Evolutionary conservation across 2,329 filamentous ascomycete genomes (phyloP).

Genomic region (Chlorencoelia australis): DNA sequence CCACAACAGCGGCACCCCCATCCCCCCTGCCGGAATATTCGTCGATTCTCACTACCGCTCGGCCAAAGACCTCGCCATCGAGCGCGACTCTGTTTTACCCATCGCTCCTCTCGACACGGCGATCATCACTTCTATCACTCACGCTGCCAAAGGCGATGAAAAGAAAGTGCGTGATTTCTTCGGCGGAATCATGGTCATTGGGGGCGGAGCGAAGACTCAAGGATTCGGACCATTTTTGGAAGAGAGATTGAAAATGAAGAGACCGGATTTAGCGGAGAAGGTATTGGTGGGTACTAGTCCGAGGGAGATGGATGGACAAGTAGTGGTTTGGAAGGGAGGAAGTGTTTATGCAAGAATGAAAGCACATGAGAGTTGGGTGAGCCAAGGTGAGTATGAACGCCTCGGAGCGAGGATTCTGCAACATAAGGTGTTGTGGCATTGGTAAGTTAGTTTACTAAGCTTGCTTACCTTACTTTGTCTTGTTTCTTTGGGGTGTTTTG

Average conservation of each 20-base stretch:
- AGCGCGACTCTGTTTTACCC: constrained; percentile 73
- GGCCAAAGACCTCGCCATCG: constrained; percentile 42
- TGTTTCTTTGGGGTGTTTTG: too few species aligned
- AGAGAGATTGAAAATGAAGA: constrained; percentile 61
- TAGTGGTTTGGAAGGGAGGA: constrained; percentile 96
- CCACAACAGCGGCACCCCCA: constrained; percentile 40
- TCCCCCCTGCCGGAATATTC: constrained; percentile 27
- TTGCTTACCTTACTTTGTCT: too few species aligned
- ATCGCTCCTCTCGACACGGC: constrained; percentile 77
- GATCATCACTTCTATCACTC: constrained; percentile 79
- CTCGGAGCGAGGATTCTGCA: constrained; percentile 73
- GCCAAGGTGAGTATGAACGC: constrained; percentile 76
- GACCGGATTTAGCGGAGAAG: constrained; percentile 49
- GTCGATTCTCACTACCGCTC: constrained; percentile 33
- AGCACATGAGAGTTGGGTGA: constrained; percentile 94
- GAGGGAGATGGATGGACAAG: constrained; percentile 89
- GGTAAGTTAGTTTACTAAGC: constrained; percentile 9
- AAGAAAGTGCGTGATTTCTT: constrained; percentile 88
- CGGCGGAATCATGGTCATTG: constrained; percentile 82
- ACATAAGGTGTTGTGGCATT: constrained; percentile 53
- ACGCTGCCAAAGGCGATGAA: constrained; percentile 80
- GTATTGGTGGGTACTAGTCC: constrained; percentile 62
- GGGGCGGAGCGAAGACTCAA: constrained; percentile 72
- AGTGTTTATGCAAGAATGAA: constrained; percentile 81
- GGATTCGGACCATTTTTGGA: constrained; percentile 77